Evolutionary conservation across 192 early-diverging fungal genomes (phyloP), one percentile per base, ranked within the genome.

Genomic region (Nowakowskiella sp.): DNA sequence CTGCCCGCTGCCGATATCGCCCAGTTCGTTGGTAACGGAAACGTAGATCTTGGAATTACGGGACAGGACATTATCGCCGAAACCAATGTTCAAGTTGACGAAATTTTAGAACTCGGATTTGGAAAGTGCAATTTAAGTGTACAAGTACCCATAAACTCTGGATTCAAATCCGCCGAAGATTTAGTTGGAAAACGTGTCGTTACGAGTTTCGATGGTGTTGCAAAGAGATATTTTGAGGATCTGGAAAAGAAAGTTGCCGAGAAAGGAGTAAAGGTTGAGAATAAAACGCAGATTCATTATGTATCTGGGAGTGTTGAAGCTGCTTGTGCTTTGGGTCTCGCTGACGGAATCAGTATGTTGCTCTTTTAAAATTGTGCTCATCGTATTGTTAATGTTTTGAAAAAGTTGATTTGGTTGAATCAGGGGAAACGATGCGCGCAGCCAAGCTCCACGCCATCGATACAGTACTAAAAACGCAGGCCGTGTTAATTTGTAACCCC

Each of bases 341-440:
- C 95, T 19, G 95, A 99, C 66, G 95, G 83, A 3, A 97, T 99
- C 52, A 87, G 84, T 83, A 78, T 78, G 72, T 61, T 60, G 25
- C 21, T 42, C 33, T 64, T 28, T 44, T 56, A 19, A n/a, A 22
- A 36, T 48, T 31, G 44, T 23, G 22, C 16, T 34, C 22, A 0
- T 39, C n/a, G 19, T 31, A 26, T 6, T 47, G 9, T 10, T 31
- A 1, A n/a, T 64, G 51, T 30, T 44, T 36, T 32, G 23, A 36
- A 48, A 5, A 53, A 65, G 49, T 83, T 16, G 76, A 76, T 65
- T 53, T 80, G 27, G 78, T 86, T 42, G 94, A 97, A 73, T 90
- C 89, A 19, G 95, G 95, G 53, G 94, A 99, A 51, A 99, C 95
- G n/a, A 99, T 99, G 95, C 82, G 90, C 42, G 95, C 91, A 19